A percentile compares a stretch with the other conserved stretches of the same genome.
These are phyloP conservation scores for Pythium apleroticum DNA, from an alignment of 352 stramenopile species.

Conservation along the genomic window DNA sequence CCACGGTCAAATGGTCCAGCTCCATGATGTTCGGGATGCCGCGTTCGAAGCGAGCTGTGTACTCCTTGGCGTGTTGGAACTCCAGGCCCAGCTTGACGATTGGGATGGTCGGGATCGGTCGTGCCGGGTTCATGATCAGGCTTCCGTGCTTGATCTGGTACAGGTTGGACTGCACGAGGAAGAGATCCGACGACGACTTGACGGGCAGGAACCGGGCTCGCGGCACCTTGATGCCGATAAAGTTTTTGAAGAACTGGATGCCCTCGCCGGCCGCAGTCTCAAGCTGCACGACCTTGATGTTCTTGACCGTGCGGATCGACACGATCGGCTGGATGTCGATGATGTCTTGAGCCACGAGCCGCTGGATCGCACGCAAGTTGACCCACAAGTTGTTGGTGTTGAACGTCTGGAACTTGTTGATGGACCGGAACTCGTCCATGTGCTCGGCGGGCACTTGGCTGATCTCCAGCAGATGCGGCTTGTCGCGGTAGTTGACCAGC, in stretches of 20 bases:
- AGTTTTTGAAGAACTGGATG: constrained; percentile 98
- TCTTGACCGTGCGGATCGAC: constrained; percentile 94
- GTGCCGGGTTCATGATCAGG: constrained; percentile 85
- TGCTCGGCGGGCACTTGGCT: constrained; percentile 96
- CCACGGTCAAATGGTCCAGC: constrained; percentile 92
- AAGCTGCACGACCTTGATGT: constrained; percentile 94
- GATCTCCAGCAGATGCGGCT: constrained; percentile 96
- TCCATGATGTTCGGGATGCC: constrained; percentile 93
- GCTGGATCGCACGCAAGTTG: constrained; percentile 96
- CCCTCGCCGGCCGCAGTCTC: constrained; percentile 97
- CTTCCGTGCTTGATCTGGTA: constrained; percentile 93
- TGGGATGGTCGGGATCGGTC: constrained; percentile 82
- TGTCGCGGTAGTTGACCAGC: constrained; percentile 89
- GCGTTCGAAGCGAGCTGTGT: constrained; percentile 79
- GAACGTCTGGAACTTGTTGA: constrained; percentile 97
- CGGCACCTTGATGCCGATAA: constrained; percentile 95
- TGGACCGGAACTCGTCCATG: constrained; percentile 92
- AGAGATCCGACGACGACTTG: constrained; percentile 98
- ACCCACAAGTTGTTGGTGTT: constrained; percentile 99
- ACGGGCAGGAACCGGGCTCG: constrained; percentile 97
- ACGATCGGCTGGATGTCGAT: constrained; percentile 97
- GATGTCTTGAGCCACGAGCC: constrained; percentile 94
- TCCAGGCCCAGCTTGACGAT: constrained; percentile 93
- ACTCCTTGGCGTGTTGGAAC: constrained; percentile 90
- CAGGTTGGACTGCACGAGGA: constrained; percentile 93